Base-by-base conservation (phyloP, 1,284 basidiomycete species). In the Butyriboletus appendiculatus region DNA sequence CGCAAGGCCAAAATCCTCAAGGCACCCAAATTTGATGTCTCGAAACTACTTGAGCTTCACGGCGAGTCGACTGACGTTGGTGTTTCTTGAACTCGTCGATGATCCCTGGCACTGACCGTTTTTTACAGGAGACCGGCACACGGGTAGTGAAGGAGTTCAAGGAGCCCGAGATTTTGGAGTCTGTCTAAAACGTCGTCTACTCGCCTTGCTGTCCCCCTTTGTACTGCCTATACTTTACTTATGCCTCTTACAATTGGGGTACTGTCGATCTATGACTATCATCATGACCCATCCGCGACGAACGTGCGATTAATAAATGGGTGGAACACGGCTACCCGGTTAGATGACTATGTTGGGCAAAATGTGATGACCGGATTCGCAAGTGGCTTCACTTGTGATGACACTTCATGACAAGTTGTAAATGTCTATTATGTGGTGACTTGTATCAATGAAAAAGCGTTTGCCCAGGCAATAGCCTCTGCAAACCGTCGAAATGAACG, bases 1-100 rank as follows among this genome's bases (percentile, higher is more conserved):
- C 92, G 96, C 80, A 98, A 98, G 83, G 94, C 89, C 64, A 96
- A 96, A 83, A 95, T 99, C 71, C 81, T 99, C 73, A 99, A 98
- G 81, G 82, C 95, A 65, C 97, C 96, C 67, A 97, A 96, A 77
- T 93, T 96, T 76, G 97, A 98, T 75, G 80, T 94, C 57, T 88
- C 90, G 68, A 98, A 98, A 79, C 83, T 99, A 53, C 84, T 97
- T 65, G 95, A 98, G 76, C 86, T 96, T 58, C 96, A 98, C 78
- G 94, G 94, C 66, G 96, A 96, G 76, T 87, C 92, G 62, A 89
- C 86, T 66, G 93, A 94, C 70, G 93, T 93, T 69, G 69, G 92
- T 85, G 48, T 47, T 51, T 42, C 44, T 45, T 35, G 22, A 22
- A 18, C 22, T 34, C 12, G 37, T 45, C 30, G 20, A 50, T 52